These are phyloP conservation scores for Pseudogymnoascus sp. DNA, from an alignment of 2,329 filamentous ascomycete species.

Conservation along the genomic window DNA sequence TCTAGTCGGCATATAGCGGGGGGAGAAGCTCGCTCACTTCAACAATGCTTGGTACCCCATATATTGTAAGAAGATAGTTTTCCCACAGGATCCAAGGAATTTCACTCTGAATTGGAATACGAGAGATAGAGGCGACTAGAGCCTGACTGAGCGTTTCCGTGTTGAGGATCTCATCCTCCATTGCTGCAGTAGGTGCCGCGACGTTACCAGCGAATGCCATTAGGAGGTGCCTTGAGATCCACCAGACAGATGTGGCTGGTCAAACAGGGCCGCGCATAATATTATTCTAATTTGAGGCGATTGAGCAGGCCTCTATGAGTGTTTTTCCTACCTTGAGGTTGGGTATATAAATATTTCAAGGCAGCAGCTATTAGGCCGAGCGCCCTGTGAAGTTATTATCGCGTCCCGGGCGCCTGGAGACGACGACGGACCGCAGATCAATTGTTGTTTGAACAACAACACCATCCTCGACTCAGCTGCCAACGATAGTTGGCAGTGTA, in stretches of 20 bases:
- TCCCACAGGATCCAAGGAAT: no score
- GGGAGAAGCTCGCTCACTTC: no score
- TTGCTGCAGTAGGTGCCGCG: background rate
- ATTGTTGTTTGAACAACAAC: background rate
- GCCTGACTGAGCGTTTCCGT: background rate
- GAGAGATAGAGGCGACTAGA: background rate
- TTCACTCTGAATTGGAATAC: no score
- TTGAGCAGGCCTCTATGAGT: no score
- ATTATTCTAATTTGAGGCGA: no score
- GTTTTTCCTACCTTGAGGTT: background rate
- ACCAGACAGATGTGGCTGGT: no score
- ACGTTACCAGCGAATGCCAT: background rate
- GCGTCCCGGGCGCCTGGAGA: background rate
- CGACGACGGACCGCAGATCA: no score
- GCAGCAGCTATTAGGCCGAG: background rate
- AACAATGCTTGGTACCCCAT: background rate
- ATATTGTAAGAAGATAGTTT: slow-evolving; percentile 5
- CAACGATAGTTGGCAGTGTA: background rate
- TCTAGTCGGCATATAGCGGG: background rate
- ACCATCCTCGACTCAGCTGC: background rate
- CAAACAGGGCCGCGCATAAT: no score
- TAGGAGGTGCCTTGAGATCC: background rate
- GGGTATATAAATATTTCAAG: background rate
- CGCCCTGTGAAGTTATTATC: no score
- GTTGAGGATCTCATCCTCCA: background rate